These are phyloP conservation scores for Mortierella antarctica DNA, from an alignment of 192 early-diverging fungal genomes.

Conservation along the genomic window DNA sequence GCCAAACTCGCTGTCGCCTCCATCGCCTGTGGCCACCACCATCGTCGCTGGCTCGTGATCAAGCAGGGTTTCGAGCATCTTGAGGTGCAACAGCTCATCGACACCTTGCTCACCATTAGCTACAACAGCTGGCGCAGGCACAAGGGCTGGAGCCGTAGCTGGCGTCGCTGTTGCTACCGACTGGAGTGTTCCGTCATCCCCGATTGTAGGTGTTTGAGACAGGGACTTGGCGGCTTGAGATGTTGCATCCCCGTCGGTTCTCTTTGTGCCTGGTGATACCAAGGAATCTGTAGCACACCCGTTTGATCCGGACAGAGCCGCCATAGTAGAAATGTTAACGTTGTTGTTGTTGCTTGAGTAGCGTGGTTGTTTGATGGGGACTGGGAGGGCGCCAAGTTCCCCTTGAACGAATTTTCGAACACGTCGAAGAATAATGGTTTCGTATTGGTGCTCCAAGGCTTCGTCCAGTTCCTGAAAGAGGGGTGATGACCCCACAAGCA, in stretches of 20 bases:
- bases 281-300: too few relatives aligned
- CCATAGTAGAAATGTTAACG: too few relatives aligned
- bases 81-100: conserved; percentile 60
- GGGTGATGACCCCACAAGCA: conserved; percentile 58
- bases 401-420: conserved; percentile 41
- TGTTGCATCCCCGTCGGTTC: too few relatives aligned
- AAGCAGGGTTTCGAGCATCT: conserved; percentile 57
- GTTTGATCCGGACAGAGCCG: too few relatives aligned
- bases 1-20: conserved; percentile 58
- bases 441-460: conserved; percentile 45
- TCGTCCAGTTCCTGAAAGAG: conserved; percentile 53
- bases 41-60: conserved; percentile 56
- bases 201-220: too few relatives aligned
- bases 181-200: neutral
- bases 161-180: neutral
- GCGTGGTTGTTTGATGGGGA: conserved; percentile 22
- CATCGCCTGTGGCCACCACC: conserved; percentile 58
- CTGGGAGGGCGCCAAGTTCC: conserved; percentile 25
- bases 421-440: conserved; percentile 50
- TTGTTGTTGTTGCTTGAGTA: conserved; percentile 2
- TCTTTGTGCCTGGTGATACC: too few relatives aligned
- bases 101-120: conserved; percentile 56
- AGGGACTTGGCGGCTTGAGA: too few relatives aligned
- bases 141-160: neutral
- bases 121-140: neutral